These are phyloP conservation scores for Leccinum longicurvipes DNA, from an alignment of 768 basidiomycete genomes.

Conservation along the genomic window DNA sequence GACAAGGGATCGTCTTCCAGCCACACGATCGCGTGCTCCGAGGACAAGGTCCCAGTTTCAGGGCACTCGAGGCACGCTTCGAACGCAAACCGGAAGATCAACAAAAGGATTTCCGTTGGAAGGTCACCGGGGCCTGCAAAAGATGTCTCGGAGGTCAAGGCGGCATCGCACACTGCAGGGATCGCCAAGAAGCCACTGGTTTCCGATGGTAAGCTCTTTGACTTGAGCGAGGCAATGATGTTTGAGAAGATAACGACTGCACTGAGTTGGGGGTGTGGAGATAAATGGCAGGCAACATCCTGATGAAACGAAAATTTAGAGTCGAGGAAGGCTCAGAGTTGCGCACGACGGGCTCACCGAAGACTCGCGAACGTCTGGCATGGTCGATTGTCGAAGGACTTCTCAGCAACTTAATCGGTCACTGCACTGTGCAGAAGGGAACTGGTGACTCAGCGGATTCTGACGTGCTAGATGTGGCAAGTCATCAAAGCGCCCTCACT, in stretches of 20 bases:
- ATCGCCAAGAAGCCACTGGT: background rate
- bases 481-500: too few species aligned
- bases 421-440: too few species aligned
- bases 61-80: background rate
- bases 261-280: background rate
- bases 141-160: background rate
- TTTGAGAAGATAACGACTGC: background rate
- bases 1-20: slow-evolving; percentile 9
- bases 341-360: background rate
- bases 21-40: background rate
- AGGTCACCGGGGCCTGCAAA: background rate
- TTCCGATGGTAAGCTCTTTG: background rate
- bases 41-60: background rate
- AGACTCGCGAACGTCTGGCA: background rate
- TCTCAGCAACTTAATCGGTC: too few species aligned
- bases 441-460: too few species aligned
- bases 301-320: background rate
- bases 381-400: background rate
- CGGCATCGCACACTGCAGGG: too few species aligned
- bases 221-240: background rate
- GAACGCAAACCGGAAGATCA: slow-evolving; percentile 4
- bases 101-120: slow-evolving; percentile 8
- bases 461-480: too few species aligned
- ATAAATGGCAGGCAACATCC: background rate
- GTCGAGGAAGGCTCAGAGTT: background rate